Conservation (phyloP, 768 basidiomycete species). For the Russula emetica region DNA sequence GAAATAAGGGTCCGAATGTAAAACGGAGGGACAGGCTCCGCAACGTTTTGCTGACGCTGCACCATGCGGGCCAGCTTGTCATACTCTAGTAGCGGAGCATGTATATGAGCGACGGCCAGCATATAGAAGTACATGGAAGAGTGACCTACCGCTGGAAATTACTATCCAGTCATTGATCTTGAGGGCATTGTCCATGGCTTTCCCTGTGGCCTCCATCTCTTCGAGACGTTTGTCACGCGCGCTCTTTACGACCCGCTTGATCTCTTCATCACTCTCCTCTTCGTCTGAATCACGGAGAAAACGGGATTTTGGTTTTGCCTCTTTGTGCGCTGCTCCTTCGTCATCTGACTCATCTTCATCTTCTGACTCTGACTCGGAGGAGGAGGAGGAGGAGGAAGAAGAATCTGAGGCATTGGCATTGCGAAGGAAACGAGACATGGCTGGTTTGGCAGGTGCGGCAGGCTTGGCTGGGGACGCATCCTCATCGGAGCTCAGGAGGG, state of each 20-base stretch:
- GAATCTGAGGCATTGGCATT: conserved; percentile 54
- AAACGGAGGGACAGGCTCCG: conserved; percentile 84
- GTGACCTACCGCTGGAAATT: conserved; percentile 72
- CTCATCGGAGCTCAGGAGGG: conserved; percentile 66
- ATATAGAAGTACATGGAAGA: not conserved
- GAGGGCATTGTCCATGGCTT: conserved; percentile 87
- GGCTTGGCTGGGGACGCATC: conserved; percentile 52
- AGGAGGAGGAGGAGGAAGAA: conserved; percentile 37
- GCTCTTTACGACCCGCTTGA: conserved; percentile 69
- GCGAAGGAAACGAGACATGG: conserved; percentile 77
- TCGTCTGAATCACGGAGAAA: conserved; percentile 47
- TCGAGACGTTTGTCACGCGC: conserved; percentile 89
- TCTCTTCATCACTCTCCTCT: conserved; percentile 63
- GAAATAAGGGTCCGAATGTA: conserved; percentile 69
- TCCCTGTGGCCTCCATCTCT: conserved; percentile 92
- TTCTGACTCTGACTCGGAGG: conserved; percentile 41
- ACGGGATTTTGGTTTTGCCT: conserved; percentile 40
- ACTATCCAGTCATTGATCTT: conserved; percentile 97
- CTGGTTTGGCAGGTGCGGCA: conserved; percentile 46
- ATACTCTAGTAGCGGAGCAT: conserved; percentile 64
- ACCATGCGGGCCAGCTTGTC: conserved; percentile 93
- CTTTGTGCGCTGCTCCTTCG: conserved; percentile 37
- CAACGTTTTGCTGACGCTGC: conserved; percentile 76
- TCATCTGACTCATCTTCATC: conserved; percentile 46
- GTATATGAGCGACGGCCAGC: conserved; percentile 14